phyloP scores from a whole-genome alignment of 495 filamentous ascomycete species.

The Tricharina praecox region DNA sequence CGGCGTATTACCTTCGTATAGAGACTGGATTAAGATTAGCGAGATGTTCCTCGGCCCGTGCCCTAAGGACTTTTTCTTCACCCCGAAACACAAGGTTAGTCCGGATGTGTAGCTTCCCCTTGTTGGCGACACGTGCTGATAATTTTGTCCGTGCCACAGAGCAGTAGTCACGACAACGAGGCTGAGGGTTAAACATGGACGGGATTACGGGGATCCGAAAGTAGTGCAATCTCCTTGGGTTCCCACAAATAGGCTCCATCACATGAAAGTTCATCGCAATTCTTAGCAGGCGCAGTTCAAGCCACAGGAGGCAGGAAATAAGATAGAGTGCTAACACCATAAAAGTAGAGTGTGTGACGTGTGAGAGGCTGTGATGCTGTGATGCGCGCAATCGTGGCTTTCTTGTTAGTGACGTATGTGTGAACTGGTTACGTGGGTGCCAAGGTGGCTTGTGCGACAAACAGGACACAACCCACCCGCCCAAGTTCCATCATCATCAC shows the following conservation, averaged over 20 bases:
- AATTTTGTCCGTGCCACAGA: neutral
- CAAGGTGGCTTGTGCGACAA: conserved; percentile 10
- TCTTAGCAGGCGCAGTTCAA: no score
- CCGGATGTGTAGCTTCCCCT: neutral
- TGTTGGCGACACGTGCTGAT: no score
- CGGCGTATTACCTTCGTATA: conserved; percentile 24
- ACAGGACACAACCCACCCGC: conserved; percentile 1
- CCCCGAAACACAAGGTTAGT: conserved; percentile 78
- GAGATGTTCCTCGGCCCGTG: conserved; percentile 96
- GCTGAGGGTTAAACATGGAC: conserved; percentile 5
- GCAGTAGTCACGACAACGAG: conserved; percentile 6
- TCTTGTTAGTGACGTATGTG: conserved; percentile 8
- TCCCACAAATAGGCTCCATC: no score
- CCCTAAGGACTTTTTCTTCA: conserved; percentile 77
- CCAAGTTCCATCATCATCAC: neutral
- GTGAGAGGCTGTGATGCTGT: no score
- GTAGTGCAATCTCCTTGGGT: no score
- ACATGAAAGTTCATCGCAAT: no score
- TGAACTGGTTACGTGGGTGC: no score
- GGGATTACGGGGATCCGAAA: no score
- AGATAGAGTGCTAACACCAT: no score
- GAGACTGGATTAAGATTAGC: conserved; percentile 97
- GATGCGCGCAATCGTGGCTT: neutral
- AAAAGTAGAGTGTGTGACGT: no score
- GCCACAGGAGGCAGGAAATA: no score